Evolutionary conservation across 1,139 yeast genomes (phyloP), one percentile per base, ranked within the genome.

Genomic region (Debaryomyces sp.): DNA sequence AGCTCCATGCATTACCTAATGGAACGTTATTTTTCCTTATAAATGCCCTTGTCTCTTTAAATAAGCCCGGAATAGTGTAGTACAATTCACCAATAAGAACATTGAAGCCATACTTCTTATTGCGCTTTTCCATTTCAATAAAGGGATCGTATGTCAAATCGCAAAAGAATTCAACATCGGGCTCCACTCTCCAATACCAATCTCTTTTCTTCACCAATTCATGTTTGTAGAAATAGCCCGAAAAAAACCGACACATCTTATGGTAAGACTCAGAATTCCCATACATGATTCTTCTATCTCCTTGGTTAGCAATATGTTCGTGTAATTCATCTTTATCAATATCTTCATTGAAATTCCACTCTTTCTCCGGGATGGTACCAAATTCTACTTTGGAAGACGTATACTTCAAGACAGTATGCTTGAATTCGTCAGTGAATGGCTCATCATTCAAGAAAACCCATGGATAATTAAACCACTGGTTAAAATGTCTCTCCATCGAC

Each of bases 111-210:
- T 91, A 91, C 55, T 80, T 82, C 66, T 91, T 91, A 41, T 82
- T 80, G 49, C 67, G 62, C 47, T 73, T 75, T 47, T 81, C 82
- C 97, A 92, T 89, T 59, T 87, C 91, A 23, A 78, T 59, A 62
- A 92, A 92, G 17, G 97, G 96, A 67, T 92, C 97, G 67, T 91
- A 90, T 0, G 96, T 87, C 44, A 90, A 70, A 64, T 91, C 97
- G 68, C 98, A 92, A 62, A 77, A 90, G 64, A 89, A 91, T 54
- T 89, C 86, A 40, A 92, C 94, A 54, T 87, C 86, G 1, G 97
- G 97, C 65, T 92, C 97, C 8, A 92, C 90, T 47, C 97, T 76
- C 97, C 97, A 91, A 69, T 90, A 91, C 95, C 96, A 91, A 52
- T 89, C 90, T 52, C 82, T 77, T 49, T 81, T 75, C 48, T 64